Evolutionary conservation across 306 rosid species (phyloP).

Genomic region (Bauhinia variegata): DNA sequence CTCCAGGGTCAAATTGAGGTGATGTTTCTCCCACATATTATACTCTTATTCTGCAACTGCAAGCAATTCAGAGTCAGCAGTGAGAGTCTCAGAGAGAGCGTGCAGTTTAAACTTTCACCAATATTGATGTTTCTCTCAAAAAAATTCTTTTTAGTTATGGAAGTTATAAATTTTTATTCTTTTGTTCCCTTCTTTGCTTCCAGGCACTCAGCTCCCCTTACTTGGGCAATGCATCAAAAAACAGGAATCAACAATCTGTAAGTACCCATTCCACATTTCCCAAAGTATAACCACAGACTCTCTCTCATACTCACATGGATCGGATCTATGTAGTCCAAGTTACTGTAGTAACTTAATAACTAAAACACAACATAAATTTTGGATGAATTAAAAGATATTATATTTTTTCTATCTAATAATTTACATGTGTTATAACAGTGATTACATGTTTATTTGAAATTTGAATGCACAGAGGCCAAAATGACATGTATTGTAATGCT

Average conservation of each 20-base stretch:
- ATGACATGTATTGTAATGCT: conserved; percentile 14
- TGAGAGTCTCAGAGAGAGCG: conserved; percentile 43
- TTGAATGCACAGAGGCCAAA: too few species aligned
- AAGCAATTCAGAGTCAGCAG: conserved; percentile 44
- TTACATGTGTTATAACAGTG: too few species aligned
- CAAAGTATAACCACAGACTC: conserved; percentile 26
- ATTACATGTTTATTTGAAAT: too few species aligned
- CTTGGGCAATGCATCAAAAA: conserved; percentile 62
- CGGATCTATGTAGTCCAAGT: too few species aligned
- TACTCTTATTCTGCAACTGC: conserved; percentile 11
- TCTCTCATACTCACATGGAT: too few species aligned
- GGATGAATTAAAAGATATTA: too few species aligned
- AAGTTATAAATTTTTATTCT: conserved; percentile 42
- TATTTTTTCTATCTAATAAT: too few species aligned
- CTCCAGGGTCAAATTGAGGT: conserved; percentile 92
- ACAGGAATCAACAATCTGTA: conserved; percentile 64
- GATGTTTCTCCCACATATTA: conserved; percentile 45
- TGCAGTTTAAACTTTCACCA: conserved; percentile 57
- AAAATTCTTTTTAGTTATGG: conserved; percentile 49
- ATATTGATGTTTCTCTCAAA: conserved; percentile 34
- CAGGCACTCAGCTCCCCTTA: conserved; percentile 92
- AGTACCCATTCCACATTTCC: conserved; percentile 52
- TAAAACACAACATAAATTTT: too few species aligned
- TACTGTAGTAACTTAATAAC: too few species aligned
- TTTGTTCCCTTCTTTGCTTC: conserved; percentile 20